A percentile compares a stretch with the other conserved stretches of the same genome.
Conservation (phyloP, 257 asterid genomes). For the Linaria vulgaris region DNA sequence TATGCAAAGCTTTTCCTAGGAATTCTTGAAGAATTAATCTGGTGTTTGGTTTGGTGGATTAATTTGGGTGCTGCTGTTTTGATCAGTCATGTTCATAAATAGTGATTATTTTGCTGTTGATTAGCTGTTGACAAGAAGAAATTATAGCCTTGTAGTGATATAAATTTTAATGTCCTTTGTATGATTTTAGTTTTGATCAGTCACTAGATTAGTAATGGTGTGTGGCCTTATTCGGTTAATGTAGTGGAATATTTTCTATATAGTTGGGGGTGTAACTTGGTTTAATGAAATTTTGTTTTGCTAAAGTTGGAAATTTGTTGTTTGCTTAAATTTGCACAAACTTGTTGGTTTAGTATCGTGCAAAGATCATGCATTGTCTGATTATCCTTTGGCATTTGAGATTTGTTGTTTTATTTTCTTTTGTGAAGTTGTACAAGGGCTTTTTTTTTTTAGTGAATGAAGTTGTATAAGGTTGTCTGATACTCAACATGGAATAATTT, state of each 20-base stretch:
- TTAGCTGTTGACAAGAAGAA: constrained; percentile 16
- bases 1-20: constrained; percentile 61
- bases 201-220: not conserved
- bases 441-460: too few species aligned
- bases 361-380: too few species aligned
- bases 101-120: not conserved
- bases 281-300: not conserved
- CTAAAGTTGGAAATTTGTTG: not conserved
- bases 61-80: not conserved
- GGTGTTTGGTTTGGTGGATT: not conserved
- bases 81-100: constrained; percentile 33
- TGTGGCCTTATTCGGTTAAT: not conserved
- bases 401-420: too few species aligned
- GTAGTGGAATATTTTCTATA: not conserved
- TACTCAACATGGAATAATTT: too few species aligned
- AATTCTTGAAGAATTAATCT: constrained; percentile 22
- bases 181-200: constrained; percentile 8
- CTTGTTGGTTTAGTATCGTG: not conserved
- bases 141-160: constrained; percentile 19
- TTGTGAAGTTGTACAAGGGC: too few species aligned
- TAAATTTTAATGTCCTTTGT: constrained; percentile 25
- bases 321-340: not conserved
- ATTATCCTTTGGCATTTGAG: too few species aligned
- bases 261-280: not conserved
- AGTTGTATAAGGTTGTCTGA: too few species aligned